Conservation (phyloP, 2,329 filamentous ascomycete genomes). For the Hymenoscyphus fructigenus region DNA sequence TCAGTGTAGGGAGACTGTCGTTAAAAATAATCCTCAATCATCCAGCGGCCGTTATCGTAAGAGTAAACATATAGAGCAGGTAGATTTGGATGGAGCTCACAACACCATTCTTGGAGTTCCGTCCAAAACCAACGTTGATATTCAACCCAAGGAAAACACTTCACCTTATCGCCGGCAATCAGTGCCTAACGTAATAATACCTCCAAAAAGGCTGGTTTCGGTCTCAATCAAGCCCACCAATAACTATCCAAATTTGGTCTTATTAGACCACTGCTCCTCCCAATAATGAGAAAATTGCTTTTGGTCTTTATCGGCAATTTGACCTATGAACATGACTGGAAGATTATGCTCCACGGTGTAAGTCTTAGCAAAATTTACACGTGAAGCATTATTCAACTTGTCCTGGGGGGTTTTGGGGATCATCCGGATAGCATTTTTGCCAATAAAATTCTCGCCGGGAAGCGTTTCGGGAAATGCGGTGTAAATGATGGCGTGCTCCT, state of each 20-base stretch:
- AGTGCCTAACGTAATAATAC: neutral
- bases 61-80: neutral
- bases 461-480: neutral
- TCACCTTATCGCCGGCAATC: neutral
- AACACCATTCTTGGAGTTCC: neutral
- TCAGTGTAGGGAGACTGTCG: neutral
- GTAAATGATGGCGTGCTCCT: slow-evolving; percentile 16
- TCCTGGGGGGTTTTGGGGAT: slow-evolving; percentile 1
- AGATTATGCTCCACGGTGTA: slow-evolving; percentile 32
- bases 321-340: slow-evolving; percentile 28
- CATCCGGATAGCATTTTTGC: slow-evolving; percentile 16
- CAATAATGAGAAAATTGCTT: slow-evolving; percentile 14
- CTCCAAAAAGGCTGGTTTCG: too few relatives aligned
- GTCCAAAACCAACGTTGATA: neutral
- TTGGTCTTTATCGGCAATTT: slow-evolving; percentile 12
- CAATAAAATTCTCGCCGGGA: slow-evolving; percentile 6
- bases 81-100: neutral
- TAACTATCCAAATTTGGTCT: neutral
- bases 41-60: neutral
- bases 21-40: neutral
- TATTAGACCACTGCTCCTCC: slow-evolving; percentile 14
- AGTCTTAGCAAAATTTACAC: slow-evolving; percentile 31
- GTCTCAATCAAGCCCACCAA: too few relatives aligned
- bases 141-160: neutral
- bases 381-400: slow-evolving; percentile 16